Evolutionary conservation across 2,329 filamentous ascomycete species (phyloP).

Genomic region (Metarhizium humberi): DNA sequence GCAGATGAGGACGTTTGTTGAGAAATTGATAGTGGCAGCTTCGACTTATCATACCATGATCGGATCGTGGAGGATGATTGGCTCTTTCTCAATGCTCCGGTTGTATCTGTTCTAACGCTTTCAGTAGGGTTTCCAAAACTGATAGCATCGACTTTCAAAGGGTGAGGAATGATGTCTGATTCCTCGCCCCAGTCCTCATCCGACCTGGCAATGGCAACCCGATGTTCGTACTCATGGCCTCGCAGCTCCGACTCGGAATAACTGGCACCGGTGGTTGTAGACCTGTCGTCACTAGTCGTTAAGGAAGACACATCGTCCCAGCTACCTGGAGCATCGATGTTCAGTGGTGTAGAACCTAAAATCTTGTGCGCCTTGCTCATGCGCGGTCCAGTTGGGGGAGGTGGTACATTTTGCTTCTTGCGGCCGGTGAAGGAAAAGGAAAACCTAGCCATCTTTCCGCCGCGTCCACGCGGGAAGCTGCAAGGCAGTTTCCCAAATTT

Average conservation of each 20-base stretch:
- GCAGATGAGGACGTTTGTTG: slow-evolving; percentile 50
- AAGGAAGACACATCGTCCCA: slow-evolving; percentile 36
- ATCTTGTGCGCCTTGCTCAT: slow-evolving; percentile 44
- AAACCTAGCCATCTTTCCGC: slow-evolving; percentile 32
- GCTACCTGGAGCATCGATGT: slow-evolving; percentile 26
- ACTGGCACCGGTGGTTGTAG: slow-evolving; percentile 29
- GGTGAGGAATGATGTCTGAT: slow-evolving; percentile 34
- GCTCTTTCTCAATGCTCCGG: slow-evolving; percentile 35
- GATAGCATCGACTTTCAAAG: slow-evolving; percentile 11
- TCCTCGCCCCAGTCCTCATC: slow-evolving; percentile 33
- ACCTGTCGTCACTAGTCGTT: slow-evolving; percentile 34
- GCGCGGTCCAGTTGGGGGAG: slow-evolving; percentile 22
- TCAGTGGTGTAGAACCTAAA: slow-evolving; percentile 36
- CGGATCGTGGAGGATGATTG: slow-evolving; percentile 46
- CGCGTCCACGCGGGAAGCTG: background rate
- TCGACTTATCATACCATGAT: slow-evolving; percentile 48
- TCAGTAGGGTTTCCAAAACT: slow-evolving; percentile 1
- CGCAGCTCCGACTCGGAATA: slow-evolving; percentile 13
- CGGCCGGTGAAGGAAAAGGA: slow-evolving; percentile 39
- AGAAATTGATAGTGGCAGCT: slow-evolving; percentile 45
- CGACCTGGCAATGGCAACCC: slow-evolving; percentile 10
- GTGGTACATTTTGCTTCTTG: slow-evolving; percentile 27
- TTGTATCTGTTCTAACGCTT: slow-evolving; percentile 27
- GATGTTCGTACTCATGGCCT: slow-evolving; percentile 11
- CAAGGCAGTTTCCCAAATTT: background rate